These are phyloP conservation scores for Alternaria novae-zelandiae DNA, from an alignment of 2,329 filamentous ascomycete species.

Conservation along the genomic window DNA sequence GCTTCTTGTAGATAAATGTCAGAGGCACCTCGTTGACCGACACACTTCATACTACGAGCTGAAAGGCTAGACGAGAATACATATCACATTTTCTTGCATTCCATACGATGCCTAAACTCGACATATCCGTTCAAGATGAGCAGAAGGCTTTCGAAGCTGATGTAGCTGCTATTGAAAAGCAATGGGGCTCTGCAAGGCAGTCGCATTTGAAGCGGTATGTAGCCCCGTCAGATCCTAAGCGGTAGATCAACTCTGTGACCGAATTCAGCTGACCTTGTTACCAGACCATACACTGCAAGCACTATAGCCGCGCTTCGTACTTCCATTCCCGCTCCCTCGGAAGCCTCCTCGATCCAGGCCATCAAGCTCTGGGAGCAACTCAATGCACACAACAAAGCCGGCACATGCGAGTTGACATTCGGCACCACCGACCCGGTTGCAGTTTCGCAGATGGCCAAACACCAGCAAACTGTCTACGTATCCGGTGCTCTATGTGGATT, in stretches of 20 bases:
- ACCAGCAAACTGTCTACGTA: constrained; percentile 50
- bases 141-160: constrained; percentile 42
- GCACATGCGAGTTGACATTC: constrained; percentile 48
- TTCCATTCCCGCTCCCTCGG: constrained; percentile 31
- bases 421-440: constrained; percentile 48
- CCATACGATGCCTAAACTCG: constrained; percentile 13
- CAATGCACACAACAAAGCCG: constrained; percentile 41
- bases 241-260: too few relatives aligned
- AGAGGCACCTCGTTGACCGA: background rate
- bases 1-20: background rate
- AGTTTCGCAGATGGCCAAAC: constrained; percentile 49
- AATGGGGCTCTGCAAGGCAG: constrained; percentile 36
- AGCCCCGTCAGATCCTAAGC: background rate
- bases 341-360: constrained; percentile 42
- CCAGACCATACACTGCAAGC: constrained; percentile 42
- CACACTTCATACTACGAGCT: fast-evolving
- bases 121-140: constrained; percentile 20
- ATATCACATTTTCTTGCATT: background rate
- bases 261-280: background rate
- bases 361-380: constrained; percentile 50
- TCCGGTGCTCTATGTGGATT: constrained; percentile 52
- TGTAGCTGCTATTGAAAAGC: constrained; percentile 44
- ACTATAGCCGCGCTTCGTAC: constrained; percentile 46
- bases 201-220: constrained; percentile 20
- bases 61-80: background rate